Base-by-base conservation (phyloP, 1,284 basidiomycete species). In the Moesziomyces sp. region DNA sequence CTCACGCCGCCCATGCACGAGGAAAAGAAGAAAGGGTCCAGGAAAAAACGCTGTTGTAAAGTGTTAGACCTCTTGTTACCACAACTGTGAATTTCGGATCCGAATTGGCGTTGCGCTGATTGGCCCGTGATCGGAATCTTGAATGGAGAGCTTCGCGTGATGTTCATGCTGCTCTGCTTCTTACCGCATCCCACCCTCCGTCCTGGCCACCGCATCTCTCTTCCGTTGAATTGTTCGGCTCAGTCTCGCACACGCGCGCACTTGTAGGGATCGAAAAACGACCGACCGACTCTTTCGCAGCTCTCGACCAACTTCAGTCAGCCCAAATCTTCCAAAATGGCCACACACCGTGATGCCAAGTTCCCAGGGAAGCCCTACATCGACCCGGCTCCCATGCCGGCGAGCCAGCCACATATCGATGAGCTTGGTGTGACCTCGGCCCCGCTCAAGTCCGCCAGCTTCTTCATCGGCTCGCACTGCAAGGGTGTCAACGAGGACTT, bases 401-500 rank as follows among this genome's bases (percentile, higher is more conserved):
- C 77, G 46, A 74, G 67, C 55, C 67, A 76, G 26, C 94, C 95
- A 46, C 90, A 91, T 82, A 93, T 98, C 28, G 88, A 90, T 71
- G 97, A 99, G 86, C 86, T 99, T 52, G 97, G 96, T 56, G 88
- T 88, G 48, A 94, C 94, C 2, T 97, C 93, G 75, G 97, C 91
- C 56, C 97, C 97, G 5, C 87, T 99, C 79, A 98, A 99, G 88
- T 93, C 92, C 76, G 94, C 96, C 5, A 91, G 93, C 14, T 99
- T 98, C 89, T 98, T 98, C 87, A 91, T 99, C 84, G 97, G 94
- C 40, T 91, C 93, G 53, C 89, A 93, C 85, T 99, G 96, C 89
- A 93, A 94, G 86, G 92, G 94, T 66, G 96, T 91, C 87, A 98
- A 97, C 86, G 97, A 95, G 95, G 96, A 99, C 87, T 99, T 98